phyloP scores from a whole-genome alignment of 2,329 filamentous ascomycete species.

The Aspergillus udagawae region DNA sequence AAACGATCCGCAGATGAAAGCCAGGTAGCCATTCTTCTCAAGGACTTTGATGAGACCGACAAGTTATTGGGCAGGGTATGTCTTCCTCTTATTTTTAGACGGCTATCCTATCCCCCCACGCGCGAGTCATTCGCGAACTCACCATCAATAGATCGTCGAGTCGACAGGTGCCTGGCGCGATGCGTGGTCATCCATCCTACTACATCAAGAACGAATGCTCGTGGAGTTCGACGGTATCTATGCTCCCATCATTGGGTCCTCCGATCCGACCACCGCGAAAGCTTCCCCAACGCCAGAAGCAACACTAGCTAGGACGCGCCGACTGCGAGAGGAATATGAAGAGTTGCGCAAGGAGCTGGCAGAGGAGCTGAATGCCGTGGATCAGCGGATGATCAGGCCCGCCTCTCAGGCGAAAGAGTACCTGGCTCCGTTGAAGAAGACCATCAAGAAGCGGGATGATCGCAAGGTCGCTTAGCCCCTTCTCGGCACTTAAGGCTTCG shows the following conservation, averaged over 20 bases:
- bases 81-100: slow-evolving; percentile 5
- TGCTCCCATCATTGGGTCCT: slow-evolving; percentile 68
- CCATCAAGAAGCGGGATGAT: slow-evolving; percentile 80
- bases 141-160: slow-evolving; percentile 62
- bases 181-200: slow-evolving; percentile 69
- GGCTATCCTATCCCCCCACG: neutral
- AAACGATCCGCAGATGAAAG: slow-evolving; percentile 70
- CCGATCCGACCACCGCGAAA: slow-evolving; percentile 52
- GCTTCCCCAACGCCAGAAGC: slow-evolving; percentile 58
- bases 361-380: slow-evolving; percentile 67
- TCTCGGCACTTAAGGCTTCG: neutral
- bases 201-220: slow-evolving; percentile 62
- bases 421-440: slow-evolving; percentile 71
- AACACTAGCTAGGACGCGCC: slow-evolving; percentile 61
- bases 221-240: slow-evolving; percentile 70
- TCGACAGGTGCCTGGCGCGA: slow-evolving; percentile 73
- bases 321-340: slow-evolving; percentile 63
- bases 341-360: slow-evolving; percentile 68
- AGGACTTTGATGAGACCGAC: slow-evolving; percentile 77
- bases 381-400: slow-evolving; percentile 65
- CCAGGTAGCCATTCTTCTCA: slow-evolving; percentile 68
- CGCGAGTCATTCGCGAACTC: neutral
- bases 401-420: slow-evolving; percentile 65
- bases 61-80: slow-evolving; percentile 67
- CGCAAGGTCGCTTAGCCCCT: slow-evolving; percentile 52